phyloP scores from a whole-genome alignment of 2,329 filamentous ascomycete genomes.

The Nemania sp. region DNA sequence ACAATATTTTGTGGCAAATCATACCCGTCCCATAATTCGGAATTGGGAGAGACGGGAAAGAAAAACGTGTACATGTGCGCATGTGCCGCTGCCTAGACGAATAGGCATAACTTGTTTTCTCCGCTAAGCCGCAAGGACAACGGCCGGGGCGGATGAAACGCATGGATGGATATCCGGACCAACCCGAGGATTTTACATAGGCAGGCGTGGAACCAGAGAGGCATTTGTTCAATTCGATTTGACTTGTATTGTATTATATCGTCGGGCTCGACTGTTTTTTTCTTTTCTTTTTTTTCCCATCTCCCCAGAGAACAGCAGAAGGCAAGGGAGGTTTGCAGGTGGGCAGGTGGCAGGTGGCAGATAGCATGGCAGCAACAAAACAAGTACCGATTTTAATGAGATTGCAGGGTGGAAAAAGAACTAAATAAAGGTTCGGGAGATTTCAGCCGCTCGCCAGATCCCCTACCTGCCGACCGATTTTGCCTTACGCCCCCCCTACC shows the following conservation, averaged over 20 bases:
- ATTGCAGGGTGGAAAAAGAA: background rate
- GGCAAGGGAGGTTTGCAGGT: too few relatives aligned
- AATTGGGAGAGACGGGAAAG: too few relatives aligned
- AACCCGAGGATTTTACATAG: background rate
- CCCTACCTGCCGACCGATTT: too few relatives aligned
- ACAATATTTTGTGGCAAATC: conserved; percentile 6
- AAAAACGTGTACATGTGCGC: background rate
- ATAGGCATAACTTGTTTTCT: background rate
- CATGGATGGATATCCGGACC: background rate
- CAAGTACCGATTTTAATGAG: background rate
- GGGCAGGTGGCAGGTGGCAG: too few relatives aligned
- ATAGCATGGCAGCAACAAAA: background rate
- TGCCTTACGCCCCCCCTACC: too few relatives aligned
- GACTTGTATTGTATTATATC: too few relatives aligned
- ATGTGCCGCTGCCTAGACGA: background rate
- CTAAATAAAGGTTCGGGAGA: too few relatives aligned
- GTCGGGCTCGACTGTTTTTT: background rate
- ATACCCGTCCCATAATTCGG: background rate
- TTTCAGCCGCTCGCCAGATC: background rate
- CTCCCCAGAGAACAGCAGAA: background rate
- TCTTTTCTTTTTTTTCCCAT: too few relatives aligned
- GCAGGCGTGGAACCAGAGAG: conserved; percentile 1
- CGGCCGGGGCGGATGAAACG: conserved; percentile 1
- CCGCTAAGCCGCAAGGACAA: background rate
- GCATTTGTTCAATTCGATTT: too few relatives aligned